These are phyloP conservation scores for Aspergillus steynii DNA, from an alignment of 495 filamentous ascomycete species.

Conservation along the genomic window DNA sequence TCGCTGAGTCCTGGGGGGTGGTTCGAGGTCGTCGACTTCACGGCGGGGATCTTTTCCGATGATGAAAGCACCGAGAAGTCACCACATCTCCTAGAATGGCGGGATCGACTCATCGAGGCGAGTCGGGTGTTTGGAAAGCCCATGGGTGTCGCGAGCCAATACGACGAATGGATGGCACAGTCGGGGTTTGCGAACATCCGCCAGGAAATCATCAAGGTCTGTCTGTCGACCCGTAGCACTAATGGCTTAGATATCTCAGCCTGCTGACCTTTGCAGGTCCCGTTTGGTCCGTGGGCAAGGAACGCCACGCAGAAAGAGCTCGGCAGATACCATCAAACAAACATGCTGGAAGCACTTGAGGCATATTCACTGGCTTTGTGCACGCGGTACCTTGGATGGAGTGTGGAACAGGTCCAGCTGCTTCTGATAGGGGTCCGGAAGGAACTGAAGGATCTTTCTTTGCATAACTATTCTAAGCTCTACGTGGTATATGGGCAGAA, in stretches of 20 bases:
- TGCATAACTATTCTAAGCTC: conserved; percentile 16
- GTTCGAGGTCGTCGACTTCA: conserved; percentile 42
- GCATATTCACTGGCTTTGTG: conserved; percentile 9
- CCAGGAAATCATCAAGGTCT: conserved; percentile 27
- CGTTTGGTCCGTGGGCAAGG: conserved; percentile 17
- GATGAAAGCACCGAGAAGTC: conserved; percentile 32
- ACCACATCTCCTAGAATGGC: conserved; percentile 25
- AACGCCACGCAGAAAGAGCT: conserved; percentile 5
- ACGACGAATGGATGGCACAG: conserved; percentile 29
- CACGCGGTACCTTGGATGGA: conserved; percentile 9
- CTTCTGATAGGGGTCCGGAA: conserved; percentile 10
- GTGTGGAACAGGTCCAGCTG: conserved; percentile 7
- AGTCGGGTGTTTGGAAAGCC: conserved; percentile 28
- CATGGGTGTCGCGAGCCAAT: conserved; percentile 27
- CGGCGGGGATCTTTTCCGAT: conserved; percentile 35
- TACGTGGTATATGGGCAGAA: conserved; percentile 17
- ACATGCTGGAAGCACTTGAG: conserved; percentile 13
- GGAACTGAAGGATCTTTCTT: conserved; percentile 8
- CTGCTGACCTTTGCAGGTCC: conserved; percentile 8
- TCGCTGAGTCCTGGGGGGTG: conserved; percentile 42
- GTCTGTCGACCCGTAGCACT: not conserved
- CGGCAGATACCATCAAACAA: conserved; percentile 9
- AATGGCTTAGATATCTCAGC: not conserved
- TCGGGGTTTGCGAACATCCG: conserved; percentile 38
- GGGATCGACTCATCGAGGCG: conserved; percentile 22